These are phyloP conservation scores for Pelargonium cotyledonis DNA, from an alignment of 441 rosid species.

Conservation along the genomic window DNA sequence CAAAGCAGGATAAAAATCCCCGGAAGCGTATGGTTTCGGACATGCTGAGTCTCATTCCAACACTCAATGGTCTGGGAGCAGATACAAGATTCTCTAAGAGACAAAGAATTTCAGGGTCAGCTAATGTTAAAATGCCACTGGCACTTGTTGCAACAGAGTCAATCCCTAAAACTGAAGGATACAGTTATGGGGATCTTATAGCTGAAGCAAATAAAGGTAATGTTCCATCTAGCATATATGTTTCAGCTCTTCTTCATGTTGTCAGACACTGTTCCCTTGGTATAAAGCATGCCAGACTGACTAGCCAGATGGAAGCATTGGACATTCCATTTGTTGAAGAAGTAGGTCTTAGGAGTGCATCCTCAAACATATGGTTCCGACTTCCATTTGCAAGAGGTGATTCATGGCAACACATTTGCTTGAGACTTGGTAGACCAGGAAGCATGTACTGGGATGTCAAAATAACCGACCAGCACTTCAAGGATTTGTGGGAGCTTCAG, in stretches of 20 bases:
- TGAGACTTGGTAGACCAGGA: constrained; percentile 98
- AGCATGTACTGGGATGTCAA: constrained; percentile 98
- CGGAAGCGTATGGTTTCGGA: constrained; percentile 67
- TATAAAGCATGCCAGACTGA: constrained; percentile 92
- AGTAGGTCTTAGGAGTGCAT: constrained; percentile 63
- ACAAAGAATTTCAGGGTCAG: constrained; percentile 40
- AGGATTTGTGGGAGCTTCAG: constrained; percentile 97
- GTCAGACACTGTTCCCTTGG: constrained; percentile 89
- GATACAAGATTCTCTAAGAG: constrained; percentile 40
- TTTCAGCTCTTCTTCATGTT: constrained; percentile 86
- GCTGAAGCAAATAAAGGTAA: constrained; percentile 95
- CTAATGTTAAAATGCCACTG: constrained; percentile 37
- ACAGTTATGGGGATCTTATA: constrained; percentile 69
- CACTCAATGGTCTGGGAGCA: constrained; percentile 58
- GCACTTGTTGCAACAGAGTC: constrained; percentile 36
- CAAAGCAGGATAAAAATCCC: constrained; percentile 43
- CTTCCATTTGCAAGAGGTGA: constrained; percentile 73
- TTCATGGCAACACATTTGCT: constrained; percentile 92
- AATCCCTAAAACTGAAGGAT: constrained; percentile 42
- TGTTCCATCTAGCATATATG: constrained; percentile 72
- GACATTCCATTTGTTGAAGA: constrained; percentile 94
- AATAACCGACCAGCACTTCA: constrained; percentile 90
- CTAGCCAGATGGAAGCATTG: constrained; percentile 88
- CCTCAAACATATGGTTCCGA: constrained; percentile 92
- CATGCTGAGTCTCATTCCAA: constrained; percentile 66